Evolutionary conservation across 441 rosid species (phyloP), one percentile per base, ranked within the genome.

Genomic region (Sinapis alba): DNA sequence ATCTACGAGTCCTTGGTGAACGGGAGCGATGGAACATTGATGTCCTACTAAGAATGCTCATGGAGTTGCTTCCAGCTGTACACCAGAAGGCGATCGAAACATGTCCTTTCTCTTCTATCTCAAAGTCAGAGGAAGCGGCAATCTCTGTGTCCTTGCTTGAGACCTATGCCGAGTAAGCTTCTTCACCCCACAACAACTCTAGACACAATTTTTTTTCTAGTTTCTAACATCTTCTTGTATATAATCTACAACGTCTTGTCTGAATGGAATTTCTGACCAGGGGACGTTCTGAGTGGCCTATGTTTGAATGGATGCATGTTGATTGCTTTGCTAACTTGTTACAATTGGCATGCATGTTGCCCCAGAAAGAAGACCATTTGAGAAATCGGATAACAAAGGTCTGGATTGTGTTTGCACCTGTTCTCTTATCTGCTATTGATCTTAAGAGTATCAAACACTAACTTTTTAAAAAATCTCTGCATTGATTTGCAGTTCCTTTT

Each of bases 11-110:
- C 73, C 78, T 96, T 73, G 98, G 99, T 79, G 98, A 93, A 86
- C 87, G 92, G 36, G 99, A 96, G 79, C 97, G 93, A 38, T 91
- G 99, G 99, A 90, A 82, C 79, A 84, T 93, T 76, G 98, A 93
- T 84, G 97, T 93, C 83, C 83, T 91, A 63, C 78, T 95, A 82
- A 91, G 95, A 82, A 89, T 89, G 93, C 88, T 96, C 78, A 47
- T 78, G 77, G 98, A 89, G 72, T 79, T 93, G 83, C 88, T 96
- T 81, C 97, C 99, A 50, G 84, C 80, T 81, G 83, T 90, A 62
- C 81, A 86, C 80, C 85, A 88, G 83, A 88, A 84, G 82, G 93
- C 97, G 63, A 74, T 90, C 45, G 90, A 83, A 80, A 95, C 97
- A 50, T 93, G 94, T 73, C 98, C 99, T 30, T 89, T 90, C 82